Evolutionary conservation across 2,329 filamentous ascomycete species (phyloP), one percentile per base, ranked within the genome.

Genomic region (Sphaceloma murrayae): DNA sequence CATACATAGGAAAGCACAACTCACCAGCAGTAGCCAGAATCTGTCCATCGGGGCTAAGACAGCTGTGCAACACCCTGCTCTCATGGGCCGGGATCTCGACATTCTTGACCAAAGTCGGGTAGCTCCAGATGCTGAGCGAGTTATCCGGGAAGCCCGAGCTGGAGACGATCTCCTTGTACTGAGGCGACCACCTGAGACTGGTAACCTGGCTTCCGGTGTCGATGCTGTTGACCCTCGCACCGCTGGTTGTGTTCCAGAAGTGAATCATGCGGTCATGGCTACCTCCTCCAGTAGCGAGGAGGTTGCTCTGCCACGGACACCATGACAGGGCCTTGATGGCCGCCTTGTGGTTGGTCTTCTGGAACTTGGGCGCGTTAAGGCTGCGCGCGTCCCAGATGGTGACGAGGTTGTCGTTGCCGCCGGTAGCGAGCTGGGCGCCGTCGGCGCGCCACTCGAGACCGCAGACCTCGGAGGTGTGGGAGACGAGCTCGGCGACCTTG

Each of bases 221-320:
- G 65, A 98, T 96, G 75, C 86, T 94, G 80, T 98, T 98, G 69
- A 94, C 88, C 56, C 91, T 85, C 43, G 91, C 89, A 49, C 91
- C 91, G 3, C 89, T 94, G 16, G 91, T 96, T 34, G 88, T 93
- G 75, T 98, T 98, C 91, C 91, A 98, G 77, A 98, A 98, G 73
- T 98, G 91, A 65, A 98, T 98, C 68, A 95, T 85, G 55, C 87
- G 84, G 63, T 98, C 91, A 65, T 95, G 93, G 32, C 86, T 93
- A 54, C 91, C 91, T 59, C 91, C 91, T 46, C 91, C 91, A 32
- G 91, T 96, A 47, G 91, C 91, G 36, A 98, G 82, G 39, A 96
- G 79, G 73, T 95, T 96, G 66, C 85, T 80, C 70, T 94, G 91
- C 91, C 91, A 98, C 32, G 91, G 91, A 74, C 91, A 98, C 91